A percentile compares a stretch with the other conserved stretches of the same genome.
These are phyloP conservation scores for Magnusiomyces fungicola DNA, from an alignment of 1,139 yeast species.

Conservation along the genomic window DNA sequence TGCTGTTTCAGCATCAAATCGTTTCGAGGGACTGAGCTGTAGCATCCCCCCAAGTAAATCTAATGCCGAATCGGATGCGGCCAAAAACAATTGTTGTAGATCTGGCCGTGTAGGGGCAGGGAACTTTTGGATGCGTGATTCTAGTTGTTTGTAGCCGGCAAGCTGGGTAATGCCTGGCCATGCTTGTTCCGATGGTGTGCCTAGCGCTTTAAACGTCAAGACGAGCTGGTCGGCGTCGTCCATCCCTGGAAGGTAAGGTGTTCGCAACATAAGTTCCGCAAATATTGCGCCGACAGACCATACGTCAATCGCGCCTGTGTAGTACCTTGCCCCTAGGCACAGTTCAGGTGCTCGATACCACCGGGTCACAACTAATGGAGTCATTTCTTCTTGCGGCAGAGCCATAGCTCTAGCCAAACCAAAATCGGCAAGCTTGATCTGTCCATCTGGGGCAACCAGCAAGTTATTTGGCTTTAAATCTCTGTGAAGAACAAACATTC, in stretches of 20 bases:
- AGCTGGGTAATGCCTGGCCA: constrained; percentile 89
- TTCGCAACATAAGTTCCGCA: constrained; percentile 91
- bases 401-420: constrained; percentile 82
- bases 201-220: constrained; percentile 86
- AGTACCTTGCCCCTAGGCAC: constrained; percentile 80
- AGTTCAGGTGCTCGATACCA: constrained; percentile 98
- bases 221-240: constrained; percentile 86
- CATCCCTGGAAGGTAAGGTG: constrained; percentile 89
- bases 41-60: constrained; percentile 71
- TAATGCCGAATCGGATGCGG: constrained; percentile 83
- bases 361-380: constrained; percentile 91
- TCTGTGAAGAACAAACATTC: constrained; percentile 83
- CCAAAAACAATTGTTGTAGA: constrained; percentile 74
- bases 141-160: constrained; percentile 46
- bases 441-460: constrained; percentile 77
- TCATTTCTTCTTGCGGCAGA: constrained; percentile 64
- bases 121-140: constrained; percentile 2
- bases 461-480: constrained; percentile 52
- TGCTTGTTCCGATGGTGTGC: constrained; percentile 85
- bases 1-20: constrained; percentile 63
- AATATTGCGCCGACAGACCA: constrained; percentile 97
- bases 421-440: constrained; percentile 90
- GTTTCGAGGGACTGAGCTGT: constrained; percentile 65
- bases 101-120: constrained; percentile 84
- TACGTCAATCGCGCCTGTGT: constrained; percentile 79